A percentile compares a stretch with the other conserved stretches of the same genome.
Conservation (phyloP, 805 yeast genomes). For the Clavispora asparagi region DNA sequence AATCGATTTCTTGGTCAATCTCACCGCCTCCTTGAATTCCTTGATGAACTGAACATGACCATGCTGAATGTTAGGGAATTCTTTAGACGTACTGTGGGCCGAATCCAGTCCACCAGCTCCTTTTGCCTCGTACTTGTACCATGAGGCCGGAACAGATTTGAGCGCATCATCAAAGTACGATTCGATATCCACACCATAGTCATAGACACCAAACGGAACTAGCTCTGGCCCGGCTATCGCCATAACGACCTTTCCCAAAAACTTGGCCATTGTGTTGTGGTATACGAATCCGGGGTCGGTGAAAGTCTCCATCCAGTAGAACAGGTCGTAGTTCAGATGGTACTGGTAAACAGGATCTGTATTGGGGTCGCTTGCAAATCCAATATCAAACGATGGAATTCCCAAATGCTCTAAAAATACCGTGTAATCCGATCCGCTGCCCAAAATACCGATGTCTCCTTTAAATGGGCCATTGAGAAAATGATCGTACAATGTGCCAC, state of each 20-base stretch:
- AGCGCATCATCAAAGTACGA: slow-evolving; percentile 28
- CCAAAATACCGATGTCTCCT: slow-evolving; percentile 3
- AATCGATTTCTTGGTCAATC: slow-evolving; percentile 2
- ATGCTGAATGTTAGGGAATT: not conserved
- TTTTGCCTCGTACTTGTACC: slow-evolving; percentile 3
- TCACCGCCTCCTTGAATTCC: slow-evolving; percentile 4
- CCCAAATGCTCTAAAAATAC: slow-evolving; percentile 9
- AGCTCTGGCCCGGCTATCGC: slow-evolving; percentile 46
- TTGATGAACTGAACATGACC: not conserved
- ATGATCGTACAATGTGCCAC: slow-evolving; percentile 5
- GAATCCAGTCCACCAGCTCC: too few species aligned
- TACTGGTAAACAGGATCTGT: slow-evolving; percentile 63
- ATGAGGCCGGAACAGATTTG: slow-evolving; percentile 2
- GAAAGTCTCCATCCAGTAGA: slow-evolving; percentile 59
- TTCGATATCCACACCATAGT: slow-evolving; percentile 36
- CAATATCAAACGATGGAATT: slow-evolving; percentile 35
- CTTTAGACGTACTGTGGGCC: too few species aligned
- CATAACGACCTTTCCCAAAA: slow-evolving; percentile 45
- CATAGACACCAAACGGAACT: slow-evolving; percentile 33
- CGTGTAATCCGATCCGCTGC: slow-evolving; percentile 8
- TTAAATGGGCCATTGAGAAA: not conserved
- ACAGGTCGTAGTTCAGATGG: slow-evolving; percentile 72
- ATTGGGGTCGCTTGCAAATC: slow-evolving; percentile 39
- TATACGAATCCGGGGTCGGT: slow-evolving; percentile 60
- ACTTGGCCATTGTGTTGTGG: slow-evolving; percentile 54